phyloP scores from a whole-genome alignment of 2,329 filamentous ascomycete species.

The Colletotrichum sp. region DNA sequence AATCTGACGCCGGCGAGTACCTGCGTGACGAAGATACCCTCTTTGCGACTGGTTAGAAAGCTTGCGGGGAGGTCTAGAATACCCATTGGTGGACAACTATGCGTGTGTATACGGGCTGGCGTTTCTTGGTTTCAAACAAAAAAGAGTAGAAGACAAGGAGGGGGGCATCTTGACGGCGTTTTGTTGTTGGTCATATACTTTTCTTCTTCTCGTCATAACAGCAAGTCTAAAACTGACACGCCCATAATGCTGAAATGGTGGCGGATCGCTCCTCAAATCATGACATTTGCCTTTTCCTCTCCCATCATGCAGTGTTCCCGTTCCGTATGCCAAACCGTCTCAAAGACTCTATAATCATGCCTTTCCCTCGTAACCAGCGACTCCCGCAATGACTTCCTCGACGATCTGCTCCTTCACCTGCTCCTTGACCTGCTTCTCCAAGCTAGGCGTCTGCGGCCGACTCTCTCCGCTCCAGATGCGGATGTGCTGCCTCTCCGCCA shows the following conservation, averaged over 20 bases:
- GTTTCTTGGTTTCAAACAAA: slow-evolving; percentile 9
- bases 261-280: background rate
- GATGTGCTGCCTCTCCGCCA: slow-evolving; percentile 87
- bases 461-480: slow-evolving; percentile 70
- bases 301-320: background rate
- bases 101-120: slow-evolving; percentile 7
- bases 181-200: slow-evolving; percentile 13
- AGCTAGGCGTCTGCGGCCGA: slow-evolving; percentile 55
- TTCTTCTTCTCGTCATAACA: background rate
- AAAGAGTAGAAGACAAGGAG: slow-evolving; percentile 9
- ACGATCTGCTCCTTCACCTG: slow-evolving; percentile 6
- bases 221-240: background rate
- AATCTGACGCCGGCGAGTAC: slow-evolving; percentile 95
- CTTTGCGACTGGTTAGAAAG: slow-evolving; percentile 57
- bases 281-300: background rate
- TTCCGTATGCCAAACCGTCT: background rate
- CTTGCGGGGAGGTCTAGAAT: background rate
- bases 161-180: slow-evolving; percentile 21
- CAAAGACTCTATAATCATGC: background rate
- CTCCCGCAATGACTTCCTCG: slow-evolving; percentile 21
- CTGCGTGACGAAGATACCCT: slow-evolving; percentile 79
- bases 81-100: background rate
- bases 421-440: slow-evolving; percentile 25
- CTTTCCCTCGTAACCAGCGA: slow-evolving; percentile 27
- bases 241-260: background rate